Evolutionary conservation across 441 rosid genomes (phyloP).

Genomic region (Capsella rubella): DNA sequence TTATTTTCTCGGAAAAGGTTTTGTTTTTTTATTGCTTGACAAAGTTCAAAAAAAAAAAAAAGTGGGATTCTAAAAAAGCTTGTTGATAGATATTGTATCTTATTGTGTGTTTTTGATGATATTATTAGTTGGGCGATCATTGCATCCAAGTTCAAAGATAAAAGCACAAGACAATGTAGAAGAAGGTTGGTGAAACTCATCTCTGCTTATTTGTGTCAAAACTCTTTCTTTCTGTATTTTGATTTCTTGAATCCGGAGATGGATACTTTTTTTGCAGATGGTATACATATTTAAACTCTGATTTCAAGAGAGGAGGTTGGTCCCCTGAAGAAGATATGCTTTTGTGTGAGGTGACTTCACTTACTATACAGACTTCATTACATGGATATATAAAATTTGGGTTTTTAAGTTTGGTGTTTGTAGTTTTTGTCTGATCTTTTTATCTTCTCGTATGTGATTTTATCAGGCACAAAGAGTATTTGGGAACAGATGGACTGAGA

Average conservation of each 20-base stretch:
- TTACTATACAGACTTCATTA: slow-evolving; percentile 29
- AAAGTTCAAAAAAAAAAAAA: background rate
- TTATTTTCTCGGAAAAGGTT: slow-evolving; percentile 3
- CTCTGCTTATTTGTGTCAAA: background rate
- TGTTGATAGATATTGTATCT: slow-evolving; percentile 9
- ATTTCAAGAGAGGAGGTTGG: slow-evolving; percentile 99
- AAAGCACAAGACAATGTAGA: slow-evolving; percentile 96
- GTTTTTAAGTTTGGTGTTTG: background rate
- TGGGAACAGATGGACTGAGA: slow-evolving; percentile 99
- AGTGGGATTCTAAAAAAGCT: slow-evolving; percentile 7
- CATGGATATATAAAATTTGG: background rate
- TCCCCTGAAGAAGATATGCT: slow-evolving; percentile 96
- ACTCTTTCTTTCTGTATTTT: background rate
- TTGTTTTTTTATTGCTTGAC: background rate
- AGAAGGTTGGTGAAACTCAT: slow-evolving; percentile 65
- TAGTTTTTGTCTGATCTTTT: slow-evolving; percentile 24
- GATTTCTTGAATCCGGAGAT: slow-evolving; percentile 35
- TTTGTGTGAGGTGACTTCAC: slow-evolving; percentile 75
- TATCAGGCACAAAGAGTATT: slow-evolving; percentile 86
- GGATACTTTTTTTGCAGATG: slow-evolving; percentile 61
- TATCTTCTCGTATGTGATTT: slow-evolving; percentile 21
- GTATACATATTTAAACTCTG: slow-evolving; percentile 95
- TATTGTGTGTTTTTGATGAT: slow-evolving; percentile 3
- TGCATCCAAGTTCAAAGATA: slow-evolving; percentile 90
- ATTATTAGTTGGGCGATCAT: slow-evolving; percentile 91